Evolutionary conservation across 176 grass and related monocot species (phyloP).

Genomic region (Triticum monococcum): DNA sequence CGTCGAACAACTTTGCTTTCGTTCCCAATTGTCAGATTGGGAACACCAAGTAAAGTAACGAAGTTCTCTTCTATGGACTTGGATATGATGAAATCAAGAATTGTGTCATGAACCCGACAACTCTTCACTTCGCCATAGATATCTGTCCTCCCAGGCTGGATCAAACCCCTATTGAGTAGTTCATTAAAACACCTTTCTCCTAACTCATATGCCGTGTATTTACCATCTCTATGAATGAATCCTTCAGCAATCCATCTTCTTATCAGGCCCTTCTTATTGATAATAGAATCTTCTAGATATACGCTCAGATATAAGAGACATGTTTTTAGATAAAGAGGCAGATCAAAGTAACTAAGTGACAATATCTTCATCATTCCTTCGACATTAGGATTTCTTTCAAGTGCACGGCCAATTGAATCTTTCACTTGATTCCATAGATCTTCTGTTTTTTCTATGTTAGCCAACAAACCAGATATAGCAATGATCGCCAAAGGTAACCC

Average conservation of each 20-base stretch:
- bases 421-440: neutral
- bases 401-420: neutral
- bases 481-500: neutral
- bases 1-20: neutral
- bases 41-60: neutral
- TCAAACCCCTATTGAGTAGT: neutral
- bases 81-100: neutral
- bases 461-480: neutral
- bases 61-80: constrained; percentile 10
- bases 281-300: neutral
- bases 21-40: neutral
- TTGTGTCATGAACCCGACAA: neutral
- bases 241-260: neutral
- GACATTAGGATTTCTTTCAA: neutral
- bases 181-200: neutral
- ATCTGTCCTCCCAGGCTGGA: neutral
- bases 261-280: neutral
- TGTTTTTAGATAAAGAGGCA: neutral
- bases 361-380: neutral
- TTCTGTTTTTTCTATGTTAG: neutral
- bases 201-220: neutral
- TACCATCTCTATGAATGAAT: neutral
- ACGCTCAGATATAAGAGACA: neutral
- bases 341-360: constrained; percentile 3
- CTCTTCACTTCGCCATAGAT: neutral